phyloP scores from a whole-genome alignment of 164 flowering plant genomes.

The Piper longum region DNA sequence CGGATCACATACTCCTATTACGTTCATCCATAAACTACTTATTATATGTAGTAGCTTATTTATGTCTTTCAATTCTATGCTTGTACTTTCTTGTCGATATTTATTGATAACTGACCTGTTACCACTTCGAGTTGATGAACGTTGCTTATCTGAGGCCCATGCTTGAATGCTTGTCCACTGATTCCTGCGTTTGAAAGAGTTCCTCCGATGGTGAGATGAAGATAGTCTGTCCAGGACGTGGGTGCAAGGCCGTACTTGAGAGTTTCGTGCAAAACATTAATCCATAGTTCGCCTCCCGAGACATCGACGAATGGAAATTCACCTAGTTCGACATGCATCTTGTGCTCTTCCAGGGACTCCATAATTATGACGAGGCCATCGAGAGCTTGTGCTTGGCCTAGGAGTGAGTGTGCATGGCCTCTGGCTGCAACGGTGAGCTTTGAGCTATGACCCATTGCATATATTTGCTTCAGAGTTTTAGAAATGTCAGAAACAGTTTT shows the following conservation, averaged over 20 bases:
- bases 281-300: conserved; percentile 81
- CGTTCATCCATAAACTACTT: not conserved
- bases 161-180: conserved; percentile 82
- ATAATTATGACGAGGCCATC: conserved; percentile 60
- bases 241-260: conserved; percentile 69
- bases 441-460: conserved; percentile 29
- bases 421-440: not conserved
- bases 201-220: conserved; percentile 83
- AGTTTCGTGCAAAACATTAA: conserved; percentile 59
- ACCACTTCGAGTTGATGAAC: conserved; percentile 76
- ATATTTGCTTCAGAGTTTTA: conserved; percentile 33
- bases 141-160: conserved; percentile 88
- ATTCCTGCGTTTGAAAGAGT: conserved; percentile 88
- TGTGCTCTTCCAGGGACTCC: conserved; percentile 42
- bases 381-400: conserved; percentile 72
- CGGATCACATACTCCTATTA: no score
- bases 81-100: no score
- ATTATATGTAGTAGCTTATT: not conserved
- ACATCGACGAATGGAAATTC: conserved; percentile 65
- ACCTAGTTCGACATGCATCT: conserved; percentile 28
- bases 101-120: conserved; percentile 39
- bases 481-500: conserved; percentile 57
- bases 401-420: not conserved
- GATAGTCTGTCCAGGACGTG: conserved; percentile 96
- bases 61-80: not conserved